Evolutionary conservation across 2,329 filamentous ascomycete genomes (phyloP).

Genomic region (Myotisia sp.): DNA sequence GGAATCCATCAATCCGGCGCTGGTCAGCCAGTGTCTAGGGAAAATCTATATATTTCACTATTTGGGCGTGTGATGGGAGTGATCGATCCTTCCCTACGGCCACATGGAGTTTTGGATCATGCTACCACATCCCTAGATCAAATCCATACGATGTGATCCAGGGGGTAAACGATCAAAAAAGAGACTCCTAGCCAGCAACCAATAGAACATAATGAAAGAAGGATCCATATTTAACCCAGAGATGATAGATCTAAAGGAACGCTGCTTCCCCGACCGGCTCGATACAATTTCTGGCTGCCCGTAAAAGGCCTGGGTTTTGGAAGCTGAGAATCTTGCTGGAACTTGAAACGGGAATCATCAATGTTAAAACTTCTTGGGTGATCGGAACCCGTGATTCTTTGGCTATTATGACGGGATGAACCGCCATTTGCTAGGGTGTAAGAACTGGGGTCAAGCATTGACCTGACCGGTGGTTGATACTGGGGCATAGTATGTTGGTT

Average conservation of each 20-base stretch:
- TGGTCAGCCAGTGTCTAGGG: too few species aligned
- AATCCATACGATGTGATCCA: too few species aligned
- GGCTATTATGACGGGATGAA: conserved; percentile 15
- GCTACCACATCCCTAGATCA: too few species aligned
- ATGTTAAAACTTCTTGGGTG: conserved; percentile 34
- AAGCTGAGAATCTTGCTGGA: conserved; percentile 65
- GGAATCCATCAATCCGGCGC: too few species aligned
- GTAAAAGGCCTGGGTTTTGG: conserved; percentile 73
- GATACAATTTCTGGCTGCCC: conserved; percentile 62
- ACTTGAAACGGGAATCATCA: conserved; percentile 71
- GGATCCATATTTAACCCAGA: conserved; percentile 24
- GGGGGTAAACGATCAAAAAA: too few species aligned
- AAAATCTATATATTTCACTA: too few species aligned
- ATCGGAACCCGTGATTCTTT: conserved; percentile 10
- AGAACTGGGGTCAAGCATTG: conserved; percentile 59
- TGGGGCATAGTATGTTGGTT: conserved; percentile 23
- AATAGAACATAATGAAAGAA: too few species aligned
- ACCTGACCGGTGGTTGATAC: conserved; percentile 36
- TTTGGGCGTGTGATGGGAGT: too few species aligned
- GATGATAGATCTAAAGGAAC: conserved; percentile 72
- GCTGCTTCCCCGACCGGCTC: conserved; percentile 83
- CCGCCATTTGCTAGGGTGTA: conserved; percentile 59
- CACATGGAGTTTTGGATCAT: too few species aligned
- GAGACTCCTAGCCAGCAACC: neutral
- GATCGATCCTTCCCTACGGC: too few species aligned